Percentiles rank a stretch among this genome's conserved stretches.
phyloP scores from a whole-genome alignment of 306 rosid species.

The Begonia loranthoides region DNA sequence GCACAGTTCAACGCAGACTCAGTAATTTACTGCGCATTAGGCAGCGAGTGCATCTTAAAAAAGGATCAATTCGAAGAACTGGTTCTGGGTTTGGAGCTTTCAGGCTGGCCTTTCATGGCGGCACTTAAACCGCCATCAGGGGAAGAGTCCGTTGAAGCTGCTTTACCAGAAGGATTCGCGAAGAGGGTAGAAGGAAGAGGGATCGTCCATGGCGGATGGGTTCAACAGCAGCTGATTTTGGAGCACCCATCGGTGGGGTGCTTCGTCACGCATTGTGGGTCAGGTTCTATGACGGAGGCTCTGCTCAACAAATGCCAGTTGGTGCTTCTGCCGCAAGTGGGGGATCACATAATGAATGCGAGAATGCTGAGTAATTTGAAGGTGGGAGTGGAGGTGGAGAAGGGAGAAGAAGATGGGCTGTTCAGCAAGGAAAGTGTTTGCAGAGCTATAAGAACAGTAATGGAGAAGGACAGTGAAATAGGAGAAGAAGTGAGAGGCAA shows the following conservation, averaged over 20 bases:
- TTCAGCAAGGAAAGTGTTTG: constrained; percentile 37
- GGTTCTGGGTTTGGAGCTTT: constrained; percentile 52
- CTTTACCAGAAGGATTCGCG: constrained; percentile 43
- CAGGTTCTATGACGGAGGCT: constrained; percentile 54
- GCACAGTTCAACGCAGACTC: constrained; percentile 24
- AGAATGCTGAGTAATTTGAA: constrained; percentile 33
- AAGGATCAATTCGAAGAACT: constrained; percentile 40
- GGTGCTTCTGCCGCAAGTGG: constrained; percentile 37
- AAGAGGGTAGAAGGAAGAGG: constrained; percentile 42
- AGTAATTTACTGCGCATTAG: constrained; percentile 50
- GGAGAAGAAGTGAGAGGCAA: constrained; percentile 27
- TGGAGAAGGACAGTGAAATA: constrained; percentile 27
- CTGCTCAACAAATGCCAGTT: constrained; percentile 36
- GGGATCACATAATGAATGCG: constrained; percentile 48
- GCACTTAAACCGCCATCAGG: constrained; percentile 41
- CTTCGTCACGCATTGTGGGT: constrained; percentile 70
- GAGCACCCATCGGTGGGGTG: constrained; percentile 65
- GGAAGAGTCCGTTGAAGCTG: constrained; percentile 22
- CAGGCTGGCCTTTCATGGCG: constrained; percentile 40
- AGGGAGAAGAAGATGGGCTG: constrained; percentile 39
- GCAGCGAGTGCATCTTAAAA: constrained; percentile 33
- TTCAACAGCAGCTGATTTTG: constrained; percentile 47
- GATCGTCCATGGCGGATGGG: constrained; percentile 50
- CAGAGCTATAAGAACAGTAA: constrained; percentile 24
- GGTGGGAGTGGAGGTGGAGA: constrained; percentile 52